Conservation (phyloP, 495 filamentous ascomycete species). For the Aspergillus ostianus region DNA sequence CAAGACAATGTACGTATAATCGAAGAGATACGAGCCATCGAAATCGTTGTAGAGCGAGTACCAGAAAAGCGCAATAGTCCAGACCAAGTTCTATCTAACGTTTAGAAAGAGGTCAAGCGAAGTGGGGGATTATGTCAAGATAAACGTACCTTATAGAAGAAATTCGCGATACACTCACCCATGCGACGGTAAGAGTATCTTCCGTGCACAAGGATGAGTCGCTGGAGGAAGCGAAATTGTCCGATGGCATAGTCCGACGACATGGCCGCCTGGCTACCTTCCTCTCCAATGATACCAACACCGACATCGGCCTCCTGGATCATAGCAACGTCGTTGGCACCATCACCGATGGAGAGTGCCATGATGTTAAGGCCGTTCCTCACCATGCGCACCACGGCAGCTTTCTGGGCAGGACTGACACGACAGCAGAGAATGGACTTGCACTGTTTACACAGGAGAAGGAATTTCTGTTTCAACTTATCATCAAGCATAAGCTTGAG, state of each 20-base stretch:
- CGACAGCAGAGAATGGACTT: conserved; percentile 96
- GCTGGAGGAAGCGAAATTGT: conserved; percentile 91
- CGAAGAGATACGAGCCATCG: conserved; percentile 93
- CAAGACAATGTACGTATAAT: conserved; percentile 94
- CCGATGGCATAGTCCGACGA: conserved; percentile 98
- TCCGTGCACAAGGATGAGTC: conserved; percentile 91
- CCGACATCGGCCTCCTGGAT: conserved; percentile 99
- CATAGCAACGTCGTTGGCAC: conserved; percentile 99
- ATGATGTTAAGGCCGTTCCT: conserved; percentile 94
- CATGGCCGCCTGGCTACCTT: conserved; percentile 97
- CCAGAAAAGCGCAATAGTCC: conserved; percentile 98
- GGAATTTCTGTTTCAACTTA: conserved; percentile 80
- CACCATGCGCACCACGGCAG: conserved; percentile 94
- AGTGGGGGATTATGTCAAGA: not conserved
- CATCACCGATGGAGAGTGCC: conserved; percentile 94
- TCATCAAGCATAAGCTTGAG: conserved; percentile 87
- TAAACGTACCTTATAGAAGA: conserved; percentile 88
- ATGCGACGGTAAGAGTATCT: conserved; percentile 94
- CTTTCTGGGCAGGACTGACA: conserved; percentile 96
- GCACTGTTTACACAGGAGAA: conserved; percentile 96
- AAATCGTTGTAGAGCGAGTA: conserved; percentile 95
- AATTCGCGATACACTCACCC: conserved; percentile 93
- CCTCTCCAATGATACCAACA: conserved; percentile 96
- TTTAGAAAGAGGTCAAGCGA: conserved; percentile 16
- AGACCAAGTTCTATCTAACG: conserved; percentile 76